Evolutionary conservation across 495 filamentous ascomycete species (phyloP).

Genomic region (Neurospora sp.): DNA sequence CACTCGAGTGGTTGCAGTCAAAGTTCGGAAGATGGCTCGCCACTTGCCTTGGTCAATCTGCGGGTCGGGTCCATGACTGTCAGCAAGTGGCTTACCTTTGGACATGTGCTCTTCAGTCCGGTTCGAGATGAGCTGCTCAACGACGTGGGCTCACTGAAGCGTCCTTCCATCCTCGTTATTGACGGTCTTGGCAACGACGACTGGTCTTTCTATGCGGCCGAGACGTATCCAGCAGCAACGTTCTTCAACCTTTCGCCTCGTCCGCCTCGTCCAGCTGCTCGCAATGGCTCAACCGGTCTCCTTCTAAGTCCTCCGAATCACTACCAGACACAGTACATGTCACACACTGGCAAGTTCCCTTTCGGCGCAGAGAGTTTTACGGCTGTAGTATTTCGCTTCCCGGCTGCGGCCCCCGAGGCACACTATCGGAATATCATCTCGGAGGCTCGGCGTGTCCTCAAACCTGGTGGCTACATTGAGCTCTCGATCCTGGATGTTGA

Average conservation of each 20-base stretch:
- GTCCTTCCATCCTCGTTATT: conserved; percentile 68
- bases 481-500: conserved; percentile 76
- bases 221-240: conserved; percentile 77
- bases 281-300: conserved; percentile 24
- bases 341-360: conserved; percentile 62
- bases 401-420: conserved; percentile 57
- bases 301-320: conserved; percentile 69
- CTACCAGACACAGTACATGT: conserved; percentile 66
- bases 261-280: conserved; percentile 27
- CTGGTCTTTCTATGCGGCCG: conserved; percentile 95
- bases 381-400: conserved; percentile 81
- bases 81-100: conserved; percentile 82
- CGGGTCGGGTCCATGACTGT: conserved; percentile 62
- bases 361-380: conserved; percentile 83
- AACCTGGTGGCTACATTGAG: conserved; percentile 83
- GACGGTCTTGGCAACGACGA: conserved; percentile 81
- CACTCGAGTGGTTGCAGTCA: conserved; percentile 33
- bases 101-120: conserved; percentile 88
- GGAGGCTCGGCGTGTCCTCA: conserved; percentile 84
- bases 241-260: conserved; percentile 74
- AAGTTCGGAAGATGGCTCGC: conserved; percentile 44
- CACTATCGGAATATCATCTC: conserved; percentile 72
- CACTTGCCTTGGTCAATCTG: conserved; percentile 68
- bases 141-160: conserved; percentile 33
- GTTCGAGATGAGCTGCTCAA: conserved; percentile 65